A percentile compares a stretch with the other conserved stretches of the same genome.
phyloP scores from a whole-genome alignment of 441 rosid genomes.

The Gossypium davidsonii region DNA sequence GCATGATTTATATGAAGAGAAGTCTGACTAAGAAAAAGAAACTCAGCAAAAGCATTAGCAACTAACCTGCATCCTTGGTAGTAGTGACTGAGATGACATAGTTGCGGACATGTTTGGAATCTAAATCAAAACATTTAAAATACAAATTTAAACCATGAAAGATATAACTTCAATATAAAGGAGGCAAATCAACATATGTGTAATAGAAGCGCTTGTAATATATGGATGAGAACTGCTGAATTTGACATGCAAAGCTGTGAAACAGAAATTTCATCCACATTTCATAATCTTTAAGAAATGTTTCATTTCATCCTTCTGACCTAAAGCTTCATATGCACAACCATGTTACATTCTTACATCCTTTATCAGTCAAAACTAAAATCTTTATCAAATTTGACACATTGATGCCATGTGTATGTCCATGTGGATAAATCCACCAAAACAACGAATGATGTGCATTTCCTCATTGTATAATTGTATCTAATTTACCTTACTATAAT shows the following conservation, averaged over 20 bases:
- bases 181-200: background rate
- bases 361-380: background rate
- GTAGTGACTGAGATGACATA: constrained; percentile 65
- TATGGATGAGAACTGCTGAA: background rate
- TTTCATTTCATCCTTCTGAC: background rate
- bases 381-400: background rate
- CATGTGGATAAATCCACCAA: background rate
- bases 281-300: background rate
- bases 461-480: background rate
- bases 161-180: background rate
- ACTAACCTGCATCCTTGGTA: constrained; percentile 76
- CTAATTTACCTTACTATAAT: background rate
- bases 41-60: background rate
- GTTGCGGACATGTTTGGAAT: constrained; percentile 78
- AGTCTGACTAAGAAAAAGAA: background rate
- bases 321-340: background rate
- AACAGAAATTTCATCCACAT: background rate
- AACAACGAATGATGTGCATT: background rate
- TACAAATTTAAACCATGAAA: constrained; percentile 1
- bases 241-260: background rate
- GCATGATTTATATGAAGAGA: background rate
- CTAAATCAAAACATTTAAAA: constrained; percentile 31
- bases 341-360: background rate
- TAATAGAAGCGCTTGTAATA: background rate
- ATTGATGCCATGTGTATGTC: background rate